Percentiles rank a stretch among this genome's conserved stretches.
Evolutionary conservation across 1,284 basidiomycete species (phyloP).

Genomic region (Apiotrichum laibachii): DNA sequence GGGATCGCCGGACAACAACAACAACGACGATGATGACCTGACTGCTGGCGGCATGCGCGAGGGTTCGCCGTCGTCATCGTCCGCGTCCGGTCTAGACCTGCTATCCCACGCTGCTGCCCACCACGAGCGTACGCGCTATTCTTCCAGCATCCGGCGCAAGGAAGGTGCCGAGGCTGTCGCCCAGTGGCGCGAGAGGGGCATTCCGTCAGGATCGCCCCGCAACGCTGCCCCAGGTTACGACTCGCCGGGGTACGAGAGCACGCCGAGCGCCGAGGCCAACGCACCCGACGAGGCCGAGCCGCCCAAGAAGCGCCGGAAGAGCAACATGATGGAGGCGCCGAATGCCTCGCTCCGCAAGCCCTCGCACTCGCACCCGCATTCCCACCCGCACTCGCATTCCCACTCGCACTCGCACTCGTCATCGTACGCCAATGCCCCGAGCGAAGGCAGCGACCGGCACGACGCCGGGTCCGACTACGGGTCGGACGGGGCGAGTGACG

Average conservation of each 20-base stretch:
- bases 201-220: slow-evolving; percentile 28
- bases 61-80: slow-evolving; percentile 39
- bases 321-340: slow-evolving; percentile 28
- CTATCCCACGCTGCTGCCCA: slow-evolving; percentile 36
- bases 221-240: slow-evolving; percentile 8
- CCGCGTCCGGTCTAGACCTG: slow-evolving; percentile 41
- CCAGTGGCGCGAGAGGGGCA: slow-evolving; percentile 45
- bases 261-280: slow-evolving; percentile 18
- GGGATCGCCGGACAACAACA: slow-evolving; percentile 38
- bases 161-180: slow-evolving; percentile 45
- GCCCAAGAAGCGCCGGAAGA: slow-evolving; percentile 41
- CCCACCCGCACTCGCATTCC: not conserved
- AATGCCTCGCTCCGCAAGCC: slow-evolving; percentile 8
- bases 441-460: not conserved
- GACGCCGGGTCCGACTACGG: slow-evolving; percentile 17
- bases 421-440: not conserved
- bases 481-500: slow-evolving; percentile 23
- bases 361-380: not conserved
- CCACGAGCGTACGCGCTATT: slow-evolving; percentile 18
- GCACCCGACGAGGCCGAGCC: slow-evolving; percentile 15
- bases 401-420: not conserved
- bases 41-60: slow-evolving; percentile 41
- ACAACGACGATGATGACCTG: slow-evolving; percentile 45
- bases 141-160: slow-evolving; percentile 39
- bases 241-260: slow-evolving; percentile 21